phyloP scores from a whole-genome alignment of 768 basidiomycete species.

The Panaeolus cyanescens region DNA sequence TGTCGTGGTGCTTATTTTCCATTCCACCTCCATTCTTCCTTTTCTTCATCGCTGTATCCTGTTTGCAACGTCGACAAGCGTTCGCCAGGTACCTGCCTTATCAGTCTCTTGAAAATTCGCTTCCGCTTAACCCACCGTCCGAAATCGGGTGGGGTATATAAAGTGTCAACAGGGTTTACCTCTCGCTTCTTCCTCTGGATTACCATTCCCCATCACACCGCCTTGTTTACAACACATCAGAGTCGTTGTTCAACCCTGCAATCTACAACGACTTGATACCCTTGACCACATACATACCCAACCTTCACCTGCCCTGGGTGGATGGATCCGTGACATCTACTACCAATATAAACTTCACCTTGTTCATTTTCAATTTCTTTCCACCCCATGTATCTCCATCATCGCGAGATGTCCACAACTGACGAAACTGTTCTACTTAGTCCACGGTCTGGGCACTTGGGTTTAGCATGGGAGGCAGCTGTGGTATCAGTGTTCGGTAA shows the following conservation, averaged over 20 bases:
- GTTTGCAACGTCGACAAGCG: not conserved
- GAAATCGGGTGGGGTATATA: not conserved
- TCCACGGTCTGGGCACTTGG: slow-evolving; percentile 31
- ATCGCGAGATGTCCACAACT: not conserved
- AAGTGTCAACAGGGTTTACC: not conserved
- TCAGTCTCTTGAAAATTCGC: not conserved
- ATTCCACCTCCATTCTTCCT: not conserved
- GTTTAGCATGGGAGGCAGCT: slow-evolving; percentile 39
- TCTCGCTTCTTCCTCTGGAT: not conserved
- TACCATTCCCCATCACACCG: not conserved
- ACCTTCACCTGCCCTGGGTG: not conserved
- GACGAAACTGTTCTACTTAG: slow-evolving; percentile 18
- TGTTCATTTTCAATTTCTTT: not conserved
- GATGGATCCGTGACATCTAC: not conserved
- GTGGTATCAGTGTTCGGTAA: slow-evolving; percentile 34
- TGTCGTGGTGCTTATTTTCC: not conserved
- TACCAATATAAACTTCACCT: not conserved
- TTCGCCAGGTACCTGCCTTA: not conserved
- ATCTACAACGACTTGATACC: not conserved
- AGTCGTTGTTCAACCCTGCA: not conserved
- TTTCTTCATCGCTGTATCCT: not conserved
- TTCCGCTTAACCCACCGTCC: not conserved
- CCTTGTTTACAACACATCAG: not conserved
- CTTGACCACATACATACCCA: not conserved
- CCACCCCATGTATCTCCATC: not conserved